Conservation (phyloP, 2,329 filamentous ascomycete species). For the Scytalidium sp. region DNA sequence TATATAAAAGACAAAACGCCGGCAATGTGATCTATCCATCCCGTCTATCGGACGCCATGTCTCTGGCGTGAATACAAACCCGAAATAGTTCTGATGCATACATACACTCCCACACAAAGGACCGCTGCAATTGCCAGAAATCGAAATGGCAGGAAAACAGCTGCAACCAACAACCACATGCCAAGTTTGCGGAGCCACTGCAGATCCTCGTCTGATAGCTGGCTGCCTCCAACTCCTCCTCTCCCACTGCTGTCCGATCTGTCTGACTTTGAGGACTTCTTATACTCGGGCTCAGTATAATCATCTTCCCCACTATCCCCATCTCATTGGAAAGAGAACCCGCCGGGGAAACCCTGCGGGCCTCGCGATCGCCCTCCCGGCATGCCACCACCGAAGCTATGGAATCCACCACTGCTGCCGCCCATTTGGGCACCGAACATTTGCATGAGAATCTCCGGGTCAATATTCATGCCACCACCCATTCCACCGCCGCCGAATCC, state of each 20-base stretch:
- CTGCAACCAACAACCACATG: conserved; percentile 24
- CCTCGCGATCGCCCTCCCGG: conserved; percentile 27
- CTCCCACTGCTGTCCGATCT: background rate
- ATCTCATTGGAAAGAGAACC: conserved; percentile 58
- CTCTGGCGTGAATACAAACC: conserved; percentile 17
- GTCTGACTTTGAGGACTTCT: background rate
- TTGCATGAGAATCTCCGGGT: conserved; percentile 31
- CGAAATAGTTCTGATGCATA: conserved; percentile 19
- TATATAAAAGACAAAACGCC: too few species aligned
- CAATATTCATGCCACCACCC: conserved; percentile 36
- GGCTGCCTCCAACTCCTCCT: background rate
- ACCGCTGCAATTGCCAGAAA: conserved; percentile 21
- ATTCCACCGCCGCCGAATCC: conserved; percentile 63
- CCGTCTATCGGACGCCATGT: conserved; percentile 22
- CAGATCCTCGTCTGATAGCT: conserved; percentile 15
- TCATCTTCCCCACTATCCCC: conserved; percentile 15
- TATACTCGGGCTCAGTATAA: background rate
- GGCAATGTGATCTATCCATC: conserved; percentile 22
- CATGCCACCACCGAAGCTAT: conserved; percentile 47
- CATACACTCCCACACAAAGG: conserved; percentile 19
- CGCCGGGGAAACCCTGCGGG: conserved; percentile 42
- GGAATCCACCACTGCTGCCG: conserved; percentile 44
- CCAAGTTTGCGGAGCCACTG: conserved; percentile 22
- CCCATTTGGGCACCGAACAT: conserved; percentile 32
- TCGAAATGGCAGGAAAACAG: conserved; percentile 27